Conservation (phyloP, 495 filamentous ascomycete genomes). For the Penicillium cinerascens region DNA sequence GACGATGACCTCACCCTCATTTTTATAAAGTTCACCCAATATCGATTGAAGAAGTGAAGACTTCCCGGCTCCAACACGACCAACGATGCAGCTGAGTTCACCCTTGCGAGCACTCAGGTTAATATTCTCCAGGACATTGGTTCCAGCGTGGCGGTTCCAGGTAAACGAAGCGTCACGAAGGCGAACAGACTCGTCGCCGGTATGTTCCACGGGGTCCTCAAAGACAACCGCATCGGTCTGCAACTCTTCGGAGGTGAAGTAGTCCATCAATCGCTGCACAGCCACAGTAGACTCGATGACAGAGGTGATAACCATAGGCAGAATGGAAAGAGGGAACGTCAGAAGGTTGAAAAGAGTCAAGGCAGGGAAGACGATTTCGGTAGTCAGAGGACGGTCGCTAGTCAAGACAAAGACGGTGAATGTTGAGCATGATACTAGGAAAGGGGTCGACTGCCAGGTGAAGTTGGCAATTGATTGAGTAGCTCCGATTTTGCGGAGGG, state of each 20-base stretch:
- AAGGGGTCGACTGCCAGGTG: conserved; percentile 99
- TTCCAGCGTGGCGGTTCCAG: conserved; percentile 77
- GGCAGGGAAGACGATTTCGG: conserved; percentile 93
- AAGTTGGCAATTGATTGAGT: conserved; percentile 94
- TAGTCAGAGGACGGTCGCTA: conserved; percentile 74
- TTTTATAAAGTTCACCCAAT: conserved; percentile 88
- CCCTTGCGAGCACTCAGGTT: conserved; percentile 85
- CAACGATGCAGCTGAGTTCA: conserved; percentile 88
- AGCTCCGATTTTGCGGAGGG: conserved; percentile 91
- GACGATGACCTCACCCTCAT: conserved; percentile 76
- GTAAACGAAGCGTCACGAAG: conserved; percentile 87
- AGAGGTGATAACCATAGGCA: conserved; percentile 97
- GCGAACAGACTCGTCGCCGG: conserved; percentile 78
- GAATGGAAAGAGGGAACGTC: conserved; percentile 88
- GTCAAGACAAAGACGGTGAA: conserved; percentile 93
- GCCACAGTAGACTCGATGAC: conserved; percentile 96
- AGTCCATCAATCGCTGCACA: conserved; percentile 78
- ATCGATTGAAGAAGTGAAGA: conserved; percentile 85
- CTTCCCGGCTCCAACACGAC: conserved; percentile 92
- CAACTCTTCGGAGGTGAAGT: conserved; percentile 83
- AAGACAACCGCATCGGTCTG: conserved; percentile 76
- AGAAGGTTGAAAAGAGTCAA: conserved; percentile 89
- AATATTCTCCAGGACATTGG: conserved; percentile 67
- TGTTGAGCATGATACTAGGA: conserved; percentile 95
- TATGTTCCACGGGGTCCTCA: conserved; percentile 62